Evolutionary conservation across 495 filamentous ascomycete genomes (phyloP).

Genomic region (Parachaetomium inaequale): DNA sequence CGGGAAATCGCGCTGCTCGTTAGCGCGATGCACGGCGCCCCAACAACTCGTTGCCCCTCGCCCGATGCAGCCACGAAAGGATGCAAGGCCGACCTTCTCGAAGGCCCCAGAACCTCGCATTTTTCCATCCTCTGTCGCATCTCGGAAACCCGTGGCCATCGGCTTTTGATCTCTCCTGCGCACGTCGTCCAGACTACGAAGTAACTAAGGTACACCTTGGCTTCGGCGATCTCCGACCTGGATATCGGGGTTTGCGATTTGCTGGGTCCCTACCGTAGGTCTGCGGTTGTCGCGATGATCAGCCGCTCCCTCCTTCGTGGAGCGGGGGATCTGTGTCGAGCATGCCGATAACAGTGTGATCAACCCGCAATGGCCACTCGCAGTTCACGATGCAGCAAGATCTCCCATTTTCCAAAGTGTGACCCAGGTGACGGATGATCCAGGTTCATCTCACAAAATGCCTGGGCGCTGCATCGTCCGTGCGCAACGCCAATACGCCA

Average conservation of each 20-base stretch:
- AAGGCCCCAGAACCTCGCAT: neutral
- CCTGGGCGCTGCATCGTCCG: conserved; percentile 14
- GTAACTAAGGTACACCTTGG: too few species aligned
- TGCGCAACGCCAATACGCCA: conserved; percentile 25
- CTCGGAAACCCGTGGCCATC: neutral
- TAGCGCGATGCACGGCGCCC: neutral
- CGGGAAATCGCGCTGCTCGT: neutral
- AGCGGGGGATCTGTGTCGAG: too few species aligned
- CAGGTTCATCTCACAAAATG: neutral
- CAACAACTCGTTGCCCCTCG: neutral
- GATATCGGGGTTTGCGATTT: neutral
- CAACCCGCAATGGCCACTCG: too few species aligned
- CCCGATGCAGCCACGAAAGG: neutral
- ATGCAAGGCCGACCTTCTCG: neutral
- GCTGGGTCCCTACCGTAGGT: too few species aligned
- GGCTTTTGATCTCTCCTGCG: neutral
- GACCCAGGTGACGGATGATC: neutral
- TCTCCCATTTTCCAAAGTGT: neutral
- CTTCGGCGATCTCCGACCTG: neutral
- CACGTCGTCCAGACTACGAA: neutral
- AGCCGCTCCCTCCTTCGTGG: neutral
- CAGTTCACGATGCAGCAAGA: neutral
- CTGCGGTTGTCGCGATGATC: neutral
- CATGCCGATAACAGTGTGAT: too few species aligned
- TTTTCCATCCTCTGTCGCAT: neutral